Evolutionary conservation across 352 stramenopile genomes (phyloP), one percentile per base, ranked within the genome.

Genomic region (Phytophthora sp.): DNA sequence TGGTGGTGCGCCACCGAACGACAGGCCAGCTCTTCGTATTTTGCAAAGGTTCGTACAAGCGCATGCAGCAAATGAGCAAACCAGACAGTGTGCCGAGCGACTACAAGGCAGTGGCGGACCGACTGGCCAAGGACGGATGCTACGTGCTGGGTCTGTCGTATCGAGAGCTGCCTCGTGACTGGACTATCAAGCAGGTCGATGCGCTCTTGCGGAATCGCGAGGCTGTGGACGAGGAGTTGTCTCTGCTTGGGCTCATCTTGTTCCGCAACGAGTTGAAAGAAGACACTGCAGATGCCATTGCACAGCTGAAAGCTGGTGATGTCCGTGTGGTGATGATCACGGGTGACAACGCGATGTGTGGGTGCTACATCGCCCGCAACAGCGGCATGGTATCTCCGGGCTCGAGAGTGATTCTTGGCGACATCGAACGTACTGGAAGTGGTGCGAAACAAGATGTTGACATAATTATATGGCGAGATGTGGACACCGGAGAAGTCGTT

Each of bases 191-290:
- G 6, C 72, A 84, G 67, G 31, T 77, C 65, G 38, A 78, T 35
- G 52, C 78, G 2, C 77, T 81, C 53, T 41, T 83, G 32, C 23
- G 83, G 10, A 68, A 75, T 54, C 87, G 91, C 17, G 84, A 95
- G 35, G 69, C 82, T 18, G 66, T 96, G 1, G 89, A 98, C 50
- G 72, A 67, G 8, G 67, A 77, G 43, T 63, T 97, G 17, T 82
- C 66, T 6, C 76, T 95, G 34, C 46, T 88, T 1, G 89, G 88
- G 1, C 76, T 96, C 18, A 62, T 96, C 30, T 69, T 93, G 5
- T 97, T 96, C 73, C 75, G 84, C 23, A 97, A 97, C 59, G 69
- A 82, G 13, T 61, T 97, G 24, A 94, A 92, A 50, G 44, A 74
- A 5, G 82, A 95, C 38, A 84, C 84, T 1, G 24, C 48, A 13